A percentile compares a stretch with the other conserved stretches of the same genome.
phyloP scores from a whole-genome alignment of 495 filamentous ascomycete species.

The Oidiodendron maius region DNA sequence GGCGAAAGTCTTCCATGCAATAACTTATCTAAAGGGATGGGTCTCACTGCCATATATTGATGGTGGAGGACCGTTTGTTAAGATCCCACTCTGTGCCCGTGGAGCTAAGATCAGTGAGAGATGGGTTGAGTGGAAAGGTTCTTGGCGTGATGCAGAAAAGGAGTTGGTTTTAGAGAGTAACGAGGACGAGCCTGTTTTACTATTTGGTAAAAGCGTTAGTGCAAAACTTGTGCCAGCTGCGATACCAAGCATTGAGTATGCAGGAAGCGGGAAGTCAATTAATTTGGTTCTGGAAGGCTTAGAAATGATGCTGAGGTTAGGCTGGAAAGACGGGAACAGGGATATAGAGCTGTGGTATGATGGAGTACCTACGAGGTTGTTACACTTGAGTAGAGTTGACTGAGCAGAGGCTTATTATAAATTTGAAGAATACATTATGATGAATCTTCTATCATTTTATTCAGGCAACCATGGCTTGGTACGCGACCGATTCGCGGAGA shows the following conservation, averaged over 20 bases:
- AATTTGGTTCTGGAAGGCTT: conserved; percentile 3
- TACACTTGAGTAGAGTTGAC: not conserved
- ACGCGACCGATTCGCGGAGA: no score
- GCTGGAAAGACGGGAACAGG: not conserved
- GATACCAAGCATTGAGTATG: not conserved
- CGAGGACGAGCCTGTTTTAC: not conserved
- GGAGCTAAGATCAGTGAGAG: not conserved
- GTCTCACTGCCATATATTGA: not conserved
- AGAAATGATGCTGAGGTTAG: not conserved
- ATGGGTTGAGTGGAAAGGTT: not conserved
- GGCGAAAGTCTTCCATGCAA: conserved; percentile 6
- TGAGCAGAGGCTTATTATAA: no score
- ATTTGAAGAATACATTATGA: no score
- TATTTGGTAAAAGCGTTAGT: not conserved
- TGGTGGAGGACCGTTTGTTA: not conserved
- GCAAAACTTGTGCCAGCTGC: conserved; percentile 1
- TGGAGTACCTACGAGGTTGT: not conserved
- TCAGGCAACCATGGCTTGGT: no score
- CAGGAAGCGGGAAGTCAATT: not conserved
- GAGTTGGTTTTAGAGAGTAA: not conserved
- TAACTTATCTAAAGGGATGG: conserved; percentile 12
- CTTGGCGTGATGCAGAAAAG: not conserved
- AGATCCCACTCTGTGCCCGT: not conserved
- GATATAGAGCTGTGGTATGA: not conserved
- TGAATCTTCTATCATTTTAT: no score